Evolutionary conservation across 169 alveolate genomes (phyloP), one percentile per base, ranked within the genome.

Genomic region (Eimeria brunetti): DNA sequence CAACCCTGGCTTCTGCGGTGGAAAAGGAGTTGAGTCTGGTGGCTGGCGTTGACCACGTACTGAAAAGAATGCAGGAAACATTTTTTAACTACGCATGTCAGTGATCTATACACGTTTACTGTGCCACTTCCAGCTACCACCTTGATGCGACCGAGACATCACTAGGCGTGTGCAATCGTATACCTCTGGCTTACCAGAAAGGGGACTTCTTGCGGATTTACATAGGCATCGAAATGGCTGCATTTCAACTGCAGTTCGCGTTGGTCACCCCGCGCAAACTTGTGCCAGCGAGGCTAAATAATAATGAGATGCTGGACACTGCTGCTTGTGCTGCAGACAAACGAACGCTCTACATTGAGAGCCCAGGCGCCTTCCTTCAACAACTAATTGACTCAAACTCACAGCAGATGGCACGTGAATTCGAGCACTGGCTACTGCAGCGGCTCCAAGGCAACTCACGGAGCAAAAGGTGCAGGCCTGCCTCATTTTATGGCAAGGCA

Each of bases 331-430:
- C 18, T 83, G 51, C 92, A 86, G 92, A 86, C 81, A 86, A 38
- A 7, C 78, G 71, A 41, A 86, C 83, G 64, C 80, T 86, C n/a
- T 86, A 60, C 81, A 58, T 86, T 62, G 92, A 86, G 71, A 86
- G 92, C 92, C 92, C 92, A 60, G 92, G 92, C 36, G 81, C 92
- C 64, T 86, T 86, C 60, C 81, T 86, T 49, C 92, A 86, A 33
- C 80, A 60, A 2, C 60, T 86, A 27, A 49, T 86, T 49, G 71
- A 38, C 51, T 49, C 64, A 51, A 64, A 38, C 36, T 58, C 78
- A 38, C 83, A 62, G 78, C 78, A 86, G 92, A 22, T 27, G 12
- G 81, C 71, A 0, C 64, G 58, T 12, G 92, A 38, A 18, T 86
- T 86, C 30, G 92, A 86, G 64, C 51, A 38, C 49, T 86, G 92